A percentile compares a stretch with the other conserved stretches of the same genome.
These are phyloP conservation scores for Mycena vitilis DNA, from an alignment of 768 basidiomycete genomes.

Conservation along the genomic window DNA sequence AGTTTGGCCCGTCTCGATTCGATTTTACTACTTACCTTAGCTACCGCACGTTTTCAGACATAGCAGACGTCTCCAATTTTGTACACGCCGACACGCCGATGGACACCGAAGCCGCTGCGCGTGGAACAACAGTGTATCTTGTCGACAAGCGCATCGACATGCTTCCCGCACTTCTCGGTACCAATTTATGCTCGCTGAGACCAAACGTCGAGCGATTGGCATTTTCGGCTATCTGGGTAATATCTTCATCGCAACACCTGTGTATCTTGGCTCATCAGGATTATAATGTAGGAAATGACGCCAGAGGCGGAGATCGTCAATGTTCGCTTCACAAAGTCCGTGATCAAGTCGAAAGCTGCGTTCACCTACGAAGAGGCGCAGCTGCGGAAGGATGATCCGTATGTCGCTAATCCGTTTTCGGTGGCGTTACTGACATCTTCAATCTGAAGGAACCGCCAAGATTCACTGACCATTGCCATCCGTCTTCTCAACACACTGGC, in stretches of 20 bases:
- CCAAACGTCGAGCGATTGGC: slow-evolving; percentile 95
- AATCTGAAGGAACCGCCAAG: slow-evolving; percentile 70
- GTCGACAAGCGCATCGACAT: slow-evolving; percentile 99
- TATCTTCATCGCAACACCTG: slow-evolving; percentile 20
- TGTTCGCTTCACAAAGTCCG: slow-evolving; percentile 93
- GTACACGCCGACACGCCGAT: slow-evolving; percentile 94
- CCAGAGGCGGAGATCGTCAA: slow-evolving; percentile 90
- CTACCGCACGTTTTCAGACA: slow-evolving; percentile 66
- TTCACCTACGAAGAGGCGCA: slow-evolving; percentile 99
- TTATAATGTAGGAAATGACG: slow-evolving; percentile 90
- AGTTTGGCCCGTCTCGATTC: slow-evolving; percentile 51
- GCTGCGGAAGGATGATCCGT: slow-evolving; percentile 92
- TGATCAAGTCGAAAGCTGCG: slow-evolving; percentile 95
- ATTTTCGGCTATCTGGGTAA: slow-evolving; percentile 95
- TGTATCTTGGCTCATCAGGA: slow-evolving; percentile 9
- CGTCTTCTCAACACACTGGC: slow-evolving; percentile 91
- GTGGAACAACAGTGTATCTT: slow-evolving; percentile 97
- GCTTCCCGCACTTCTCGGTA: slow-evolving; percentile 93
- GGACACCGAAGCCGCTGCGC: slow-evolving; percentile 95
- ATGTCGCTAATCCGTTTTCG: slow-evolving; percentile 42
- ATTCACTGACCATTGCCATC: slow-evolving; percentile 86
- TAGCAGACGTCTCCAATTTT: slow-evolving; percentile 98
- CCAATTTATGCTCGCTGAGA: slow-evolving; percentile 93
- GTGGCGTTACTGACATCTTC: slow-evolving; percentile 7
- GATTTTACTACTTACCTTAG: slow-evolving; percentile 9